Base-by-base conservation (phyloP, 2,329 filamentous ascomycete genomes). In the Microsporum ferrugineum region DNA sequence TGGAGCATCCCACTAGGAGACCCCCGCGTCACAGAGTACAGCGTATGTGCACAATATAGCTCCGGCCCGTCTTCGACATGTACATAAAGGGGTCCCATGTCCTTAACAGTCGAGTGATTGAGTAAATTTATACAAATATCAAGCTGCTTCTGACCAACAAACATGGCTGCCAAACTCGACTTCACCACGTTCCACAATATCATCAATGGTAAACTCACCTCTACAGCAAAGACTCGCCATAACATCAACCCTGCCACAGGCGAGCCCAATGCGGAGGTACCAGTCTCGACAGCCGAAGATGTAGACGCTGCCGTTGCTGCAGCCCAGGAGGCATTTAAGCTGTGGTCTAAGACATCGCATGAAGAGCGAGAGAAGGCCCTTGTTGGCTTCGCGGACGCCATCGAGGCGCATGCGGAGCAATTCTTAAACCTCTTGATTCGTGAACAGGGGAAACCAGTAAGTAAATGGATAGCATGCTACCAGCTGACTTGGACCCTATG, bases 221-320 rank as follows among this genome's bases (percentile, higher is more conserved):
- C 73, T 17, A 79, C 78, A 0, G 65, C 72, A 31, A 68, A 75
- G 60, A 80, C 76, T 10, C 76, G 79, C 60, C 75, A 77, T 66
- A 74, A 76, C 49, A 71, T 82, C 66, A 82, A 83, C 68, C 81
- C 81, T 0, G 71, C 80, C 2, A 82, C 77, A 6, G 71, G 75
- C 29, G 71, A 79, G 63, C 71, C 77, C 33, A 79, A 80, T 58
- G 76, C 78, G 31, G 75, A 77, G 14, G 80, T 82, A 0, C 81
- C 81, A 0, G 70, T 83, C 41, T 75, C 74, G 3, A 78, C 75
- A 1, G 71, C 71, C 43, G 67, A 76, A 47, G 80, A 84, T 65
- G 71, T 83, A 57, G 76, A 84, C 63, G 71, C 71, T 41, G 80
- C 80, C 10, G 78, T 83, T 12, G 69, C 70, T 3, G 76, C 77